Percentiles rank a stretch among this genome's conserved stretches.
phyloP scores from a whole-genome alignment of 108 stramenopile genomes.

The Cyclotella baltica region DNA sequence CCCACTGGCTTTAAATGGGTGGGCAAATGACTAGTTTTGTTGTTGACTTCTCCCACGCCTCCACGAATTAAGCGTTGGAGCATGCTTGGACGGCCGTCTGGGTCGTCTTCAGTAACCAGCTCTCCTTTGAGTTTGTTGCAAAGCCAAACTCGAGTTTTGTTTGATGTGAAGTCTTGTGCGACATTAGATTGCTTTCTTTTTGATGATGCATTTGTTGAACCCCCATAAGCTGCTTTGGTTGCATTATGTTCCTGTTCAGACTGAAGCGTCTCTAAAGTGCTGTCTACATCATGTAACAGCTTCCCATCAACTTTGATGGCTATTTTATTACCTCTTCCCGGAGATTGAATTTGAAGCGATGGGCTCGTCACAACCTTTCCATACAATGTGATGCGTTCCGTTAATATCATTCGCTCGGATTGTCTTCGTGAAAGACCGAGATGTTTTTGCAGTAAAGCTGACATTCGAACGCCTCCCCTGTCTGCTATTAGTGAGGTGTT shows the following conservation, averaged over 20 bases:
- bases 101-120: constrained; percentile 78
- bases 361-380: constrained; percentile 62
- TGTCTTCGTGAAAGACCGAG: constrained; percentile 58
- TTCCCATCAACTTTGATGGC: constrained; percentile 67
- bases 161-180: constrained; percentile 10
- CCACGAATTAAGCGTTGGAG: constrained; percentile 69
- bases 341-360: constrained; percentile 27
- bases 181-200: not conserved
- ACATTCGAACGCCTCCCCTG: constrained; percentile 22
- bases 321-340: constrained; percentile 18
- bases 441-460: constrained; percentile 43
- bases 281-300: constrained; percentile 38
- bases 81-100: constrained; percentile 74
- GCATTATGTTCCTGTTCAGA: constrained; percentile 2
- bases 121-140: constrained; percentile 80
- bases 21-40: constrained; percentile 14
- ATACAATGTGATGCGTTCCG: constrained; percentile 67
- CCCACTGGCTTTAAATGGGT: constrained; percentile 83
- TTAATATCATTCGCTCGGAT: constrained; percentile 69
- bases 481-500: not conserved
- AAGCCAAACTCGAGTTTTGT: constrained; percentile 64
- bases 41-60: constrained; percentile 63
- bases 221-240: not conserved
- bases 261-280: constrained; percentile 37
- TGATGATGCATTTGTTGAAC: not conserved